Base-by-base conservation (phyloP, 148 eudicot genomes). In the Camellia lanceoleosa region DNA sequence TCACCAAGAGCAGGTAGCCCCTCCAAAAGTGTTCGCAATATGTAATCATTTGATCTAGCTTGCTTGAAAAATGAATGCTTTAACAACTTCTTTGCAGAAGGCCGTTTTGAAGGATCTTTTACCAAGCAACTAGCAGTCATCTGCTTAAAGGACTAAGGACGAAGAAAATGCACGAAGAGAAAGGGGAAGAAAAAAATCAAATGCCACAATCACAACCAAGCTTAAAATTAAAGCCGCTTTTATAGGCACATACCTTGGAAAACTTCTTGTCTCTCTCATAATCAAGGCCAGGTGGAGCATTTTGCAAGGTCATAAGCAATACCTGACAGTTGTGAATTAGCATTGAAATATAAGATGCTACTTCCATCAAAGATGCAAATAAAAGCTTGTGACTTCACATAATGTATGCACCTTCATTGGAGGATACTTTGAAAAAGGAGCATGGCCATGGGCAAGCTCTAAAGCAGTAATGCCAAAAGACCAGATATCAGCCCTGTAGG, bases 71-170 rank as follows among this genome's bases (percentile, higher is more conserved):
- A 94, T 7, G 95, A 72, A 89, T 96, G 98, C 78, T 90, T 96
- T 79, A 94, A 80, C 87, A 96, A 85, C 80, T 88, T 96, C 62
- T 87, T 92, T 7, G 97, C 89, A 42, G 97, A 85, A 38, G 99
- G 99, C 77, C 99, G 90, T 81, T 94, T 96, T 69, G 85, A 79
- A 82, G 97, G 99, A 87, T 96, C 99, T 85, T 96, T 96, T 7
- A 96, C 99, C 83, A 96, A 87, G 84, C 99, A 96, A 88, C 95
- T 94, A 61, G 99, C 97, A 78, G 92, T 91, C 99, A 96, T 94
- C 87, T 96, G 95, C 87, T 91, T 96, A 84, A 96, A 96, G 65
- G 92, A 89, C 99, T 96, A 69, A 11, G 58, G n/a, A 68, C 8
- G 62, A 58, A 56, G 18, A 69, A 80, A 80, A 80, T 41, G n/a